These are phyloP conservation scores for Hanseniaspora pseudoguilliermondii DNA, from an alignment of 805 yeast genomes.

Conservation along the genomic window DNA sequence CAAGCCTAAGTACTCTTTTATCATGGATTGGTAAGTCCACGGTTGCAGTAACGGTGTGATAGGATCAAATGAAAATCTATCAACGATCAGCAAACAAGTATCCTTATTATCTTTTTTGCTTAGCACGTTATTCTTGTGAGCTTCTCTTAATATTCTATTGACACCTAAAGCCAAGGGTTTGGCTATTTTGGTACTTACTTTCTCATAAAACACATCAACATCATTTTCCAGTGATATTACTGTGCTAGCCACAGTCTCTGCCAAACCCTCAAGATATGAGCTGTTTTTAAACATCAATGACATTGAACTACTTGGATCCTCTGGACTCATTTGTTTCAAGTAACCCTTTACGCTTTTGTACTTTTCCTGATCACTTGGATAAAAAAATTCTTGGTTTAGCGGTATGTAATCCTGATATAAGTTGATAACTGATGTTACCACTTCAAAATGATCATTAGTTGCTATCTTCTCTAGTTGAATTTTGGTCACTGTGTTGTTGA, in stretches of 20 bases:
- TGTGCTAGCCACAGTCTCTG: constrained; percentile 35
- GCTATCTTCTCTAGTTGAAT: constrained; percentile 75
- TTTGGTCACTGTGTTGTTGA: constrained; percentile 65
- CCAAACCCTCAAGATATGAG: constrained; percentile 29
- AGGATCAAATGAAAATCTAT: constrained; percentile 72
- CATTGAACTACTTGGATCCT: constrained; percentile 18
- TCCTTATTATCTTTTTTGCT: constrained; percentile 43
- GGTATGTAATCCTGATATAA: constrained; percentile 73
- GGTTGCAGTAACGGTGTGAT: constrained; percentile 84
- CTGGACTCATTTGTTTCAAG: constrained; percentile 15
- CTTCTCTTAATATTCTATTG: constrained; percentile 42
- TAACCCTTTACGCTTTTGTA: background rate
- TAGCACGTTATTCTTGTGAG: constrained; percentile 49
- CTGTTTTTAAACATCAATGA: constrained; percentile 20
- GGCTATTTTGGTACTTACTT: constrained; percentile 36
- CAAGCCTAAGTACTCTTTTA: constrained; percentile 81
- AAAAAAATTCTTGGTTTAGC: constrained; percentile 56
- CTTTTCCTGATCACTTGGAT: constrained; percentile 16
- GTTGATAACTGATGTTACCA: constrained; percentile 64
- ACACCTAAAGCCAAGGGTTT: constrained; percentile 5
- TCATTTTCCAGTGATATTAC: constrained; percentile 54
- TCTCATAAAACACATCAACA: constrained; percentile 70
- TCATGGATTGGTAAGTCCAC: constrained; percentile 98
- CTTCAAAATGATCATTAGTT: constrained; percentile 78
- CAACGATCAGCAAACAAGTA: constrained; percentile 51